Conservation (phyloP, 1,284 basidiomycete genomes). For the Cystobasidium slooffiae region DNA sequence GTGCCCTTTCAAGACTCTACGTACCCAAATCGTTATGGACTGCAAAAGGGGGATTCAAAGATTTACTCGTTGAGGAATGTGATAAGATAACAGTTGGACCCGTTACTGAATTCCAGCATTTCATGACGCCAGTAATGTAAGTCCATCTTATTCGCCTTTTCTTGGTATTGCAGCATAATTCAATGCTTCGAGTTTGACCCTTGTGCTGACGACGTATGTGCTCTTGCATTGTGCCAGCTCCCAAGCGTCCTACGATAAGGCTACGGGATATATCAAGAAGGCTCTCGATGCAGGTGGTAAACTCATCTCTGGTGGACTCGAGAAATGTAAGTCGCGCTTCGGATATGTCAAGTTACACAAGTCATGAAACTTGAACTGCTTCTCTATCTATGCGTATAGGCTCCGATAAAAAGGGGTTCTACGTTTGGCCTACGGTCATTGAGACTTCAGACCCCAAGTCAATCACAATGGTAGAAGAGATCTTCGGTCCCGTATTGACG, state of each 20-base stretch:
- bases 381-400: slow-evolving; percentile 57
- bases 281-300: slow-evolving; percentile 88
- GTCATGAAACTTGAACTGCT: neutral
- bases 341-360: neutral
- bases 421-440: slow-evolving; percentile 92
- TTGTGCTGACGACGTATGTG: neutral
- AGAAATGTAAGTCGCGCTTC: slow-evolving; percentile 58
- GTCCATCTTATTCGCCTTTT: slow-evolving; percentile 51
- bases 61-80: slow-evolving; percentile 73
- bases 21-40: slow-evolving; percentile 83
- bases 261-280: slow-evolving; percentile 80
- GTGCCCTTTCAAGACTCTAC: slow-evolving; percentile 88
- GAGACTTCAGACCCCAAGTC: slow-evolving; percentile 88
- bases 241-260: slow-evolving; percentile 84
- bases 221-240: slow-evolving; percentile 61
- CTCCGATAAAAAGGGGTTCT: slow-evolving; percentile 92
- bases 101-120: slow-evolving; percentile 78
- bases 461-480: slow-evolving; percentile 91
- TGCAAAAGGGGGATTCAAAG: slow-evolving; percentile 75
- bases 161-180: neutral
- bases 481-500: slow-evolving; percentile 95
- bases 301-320: slow-evolving; percentile 80
- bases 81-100: slow-evolving; percentile 84
- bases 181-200: too few relatives aligned
- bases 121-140: slow-evolving; percentile 95